These are phyloP conservation scores for Suillus subaureus DNA, from an alignment of 768 basidiomycete genomes.

Conservation along the genomic window DNA sequence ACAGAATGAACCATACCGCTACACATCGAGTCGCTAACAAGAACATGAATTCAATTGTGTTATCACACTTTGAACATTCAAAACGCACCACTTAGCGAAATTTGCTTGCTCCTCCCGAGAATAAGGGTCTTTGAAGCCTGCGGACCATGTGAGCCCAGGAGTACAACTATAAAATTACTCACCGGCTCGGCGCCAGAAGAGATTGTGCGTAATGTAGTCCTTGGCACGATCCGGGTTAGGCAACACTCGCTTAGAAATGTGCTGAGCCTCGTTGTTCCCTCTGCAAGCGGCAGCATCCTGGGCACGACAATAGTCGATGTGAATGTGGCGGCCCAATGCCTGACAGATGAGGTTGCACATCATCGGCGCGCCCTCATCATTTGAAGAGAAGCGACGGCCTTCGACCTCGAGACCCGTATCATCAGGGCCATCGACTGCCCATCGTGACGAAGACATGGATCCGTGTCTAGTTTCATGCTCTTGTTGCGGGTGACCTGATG, in stretches of 20 bases:
- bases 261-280: slow-evolving; percentile 45
- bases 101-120: slow-evolving; percentile 55
- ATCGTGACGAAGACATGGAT: slow-evolving; percentile 59
- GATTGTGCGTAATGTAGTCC: slow-evolving; percentile 53
- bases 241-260: slow-evolving; percentile 43
- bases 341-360: slow-evolving; percentile 61
- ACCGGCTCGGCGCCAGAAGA: slow-evolving; percentile 66
- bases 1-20: slow-evolving; percentile 33
- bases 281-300: slow-evolving; percentile 38
- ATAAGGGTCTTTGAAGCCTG: slow-evolving; percentile 68
- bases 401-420: slow-evolving; percentile 52
- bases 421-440: slow-evolving; percentile 58
- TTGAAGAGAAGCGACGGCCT: slow-evolving; percentile 54
- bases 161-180: slow-evolving; percentile 6
- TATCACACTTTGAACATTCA: background rate
- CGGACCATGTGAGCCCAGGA: background rate
- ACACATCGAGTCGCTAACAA: slow-evolving; percentile 52
- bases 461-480: slow-evolving; percentile 68
- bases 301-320: slow-evolving; percentile 58
- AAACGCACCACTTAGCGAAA: slow-evolving; percentile 54
- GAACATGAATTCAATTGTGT: background rate
- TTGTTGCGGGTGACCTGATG: slow-evolving; percentile 55
- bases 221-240: slow-evolving; percentile 52
- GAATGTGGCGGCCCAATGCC: slow-evolving; percentile 56
- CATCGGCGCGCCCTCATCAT: slow-evolving; percentile 64